Conservation (phyloP, 352 stramenopile genomes). For the Phytophthora idaei region DNA sequence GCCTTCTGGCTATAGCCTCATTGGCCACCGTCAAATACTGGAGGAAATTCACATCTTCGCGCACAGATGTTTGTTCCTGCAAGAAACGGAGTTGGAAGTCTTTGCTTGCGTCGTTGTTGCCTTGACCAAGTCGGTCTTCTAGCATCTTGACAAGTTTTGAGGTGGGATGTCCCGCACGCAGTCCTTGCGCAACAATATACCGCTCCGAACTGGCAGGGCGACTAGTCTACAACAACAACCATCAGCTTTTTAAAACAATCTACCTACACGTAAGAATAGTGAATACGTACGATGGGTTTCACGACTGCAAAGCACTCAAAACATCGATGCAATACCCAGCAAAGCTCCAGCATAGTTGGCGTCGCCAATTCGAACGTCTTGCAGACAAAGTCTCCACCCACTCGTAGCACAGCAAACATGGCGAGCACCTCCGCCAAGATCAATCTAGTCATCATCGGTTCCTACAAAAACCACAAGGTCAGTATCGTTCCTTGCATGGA, state of each 20-base stretch:
- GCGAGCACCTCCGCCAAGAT: conserved; percentile 62
- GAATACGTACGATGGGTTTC: conserved; percentile 52
- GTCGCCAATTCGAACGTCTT: conserved; percentile 84
- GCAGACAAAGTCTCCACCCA: conserved; percentile 67
- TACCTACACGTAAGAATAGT: background rate
- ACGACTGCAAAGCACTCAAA: conserved; percentile 71
- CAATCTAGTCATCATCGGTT: conserved; percentile 66
- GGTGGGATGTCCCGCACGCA: conserved; percentile 27
- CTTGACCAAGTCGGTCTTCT: conserved; percentile 32
- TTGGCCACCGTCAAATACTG: conserved; percentile 48
- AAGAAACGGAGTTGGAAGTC: conserved; percentile 23
- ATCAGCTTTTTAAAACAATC: background rate
- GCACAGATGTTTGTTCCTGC: conserved; percentile 16
- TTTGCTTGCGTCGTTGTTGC: background rate
- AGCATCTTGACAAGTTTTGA: conserved; percentile 32
- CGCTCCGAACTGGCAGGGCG: conserved; percentile 81
- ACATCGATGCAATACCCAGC: conserved; percentile 66
- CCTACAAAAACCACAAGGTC: conserved; percentile 32
- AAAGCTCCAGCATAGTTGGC: conserved; percentile 61
- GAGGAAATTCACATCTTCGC: conserved; percentile 43
- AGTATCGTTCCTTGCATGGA: background rate
- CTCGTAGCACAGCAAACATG: conserved; percentile 59
- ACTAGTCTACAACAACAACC: conserved; percentile 56
- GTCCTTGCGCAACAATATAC: conserved; percentile 56
- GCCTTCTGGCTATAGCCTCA: conserved; percentile 36